Percentiles rank a stretch among this genome's conserved stretches.
These are phyloP conservation scores for Nemophila menziesii DNA, from an alignment of 257 asterid species.

Conservation along the genomic window DNA sequence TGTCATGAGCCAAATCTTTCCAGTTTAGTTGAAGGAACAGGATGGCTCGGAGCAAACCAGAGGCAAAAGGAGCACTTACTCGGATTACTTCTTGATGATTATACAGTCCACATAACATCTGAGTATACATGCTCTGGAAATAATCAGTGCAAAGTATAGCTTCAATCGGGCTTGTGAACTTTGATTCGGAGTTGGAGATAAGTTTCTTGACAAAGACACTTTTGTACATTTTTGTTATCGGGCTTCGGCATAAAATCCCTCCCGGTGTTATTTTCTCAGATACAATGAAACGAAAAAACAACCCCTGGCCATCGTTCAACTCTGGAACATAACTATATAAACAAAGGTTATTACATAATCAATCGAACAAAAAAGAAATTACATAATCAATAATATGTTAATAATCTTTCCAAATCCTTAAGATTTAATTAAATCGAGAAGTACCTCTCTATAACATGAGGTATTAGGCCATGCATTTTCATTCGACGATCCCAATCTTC, in stretches of 20 bases:
- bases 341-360: too few species aligned
- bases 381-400: too few species aligned
- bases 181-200: not conserved
- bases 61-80: conserved; percentile 1
- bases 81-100: not conserved
- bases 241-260: not conserved
- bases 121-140: conserved; percentile 7
- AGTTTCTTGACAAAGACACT: too few species aligned
- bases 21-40: conserved; percentile 4
- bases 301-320: too few species aligned
- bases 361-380: too few species aligned
- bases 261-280: not conserved
- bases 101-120: conserved; percentile 5
- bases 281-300: not conserved
- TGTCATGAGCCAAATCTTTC: conserved; percentile 2
- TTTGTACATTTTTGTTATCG: not conserved
- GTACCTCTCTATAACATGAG: too few species aligned
- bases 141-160: not conserved
- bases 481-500: too few species aligned
- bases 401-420: too few species aligned
- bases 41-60: not conserved
- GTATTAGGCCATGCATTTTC: too few species aligned
- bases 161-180: conserved; percentile 1
- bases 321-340: too few species aligned
- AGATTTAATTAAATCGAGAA: too few species aligned